phyloP scores from a whole-genome alignment of 2,329 filamentous ascomycete genomes.

The Cordyceps fumosorosea region DNA sequence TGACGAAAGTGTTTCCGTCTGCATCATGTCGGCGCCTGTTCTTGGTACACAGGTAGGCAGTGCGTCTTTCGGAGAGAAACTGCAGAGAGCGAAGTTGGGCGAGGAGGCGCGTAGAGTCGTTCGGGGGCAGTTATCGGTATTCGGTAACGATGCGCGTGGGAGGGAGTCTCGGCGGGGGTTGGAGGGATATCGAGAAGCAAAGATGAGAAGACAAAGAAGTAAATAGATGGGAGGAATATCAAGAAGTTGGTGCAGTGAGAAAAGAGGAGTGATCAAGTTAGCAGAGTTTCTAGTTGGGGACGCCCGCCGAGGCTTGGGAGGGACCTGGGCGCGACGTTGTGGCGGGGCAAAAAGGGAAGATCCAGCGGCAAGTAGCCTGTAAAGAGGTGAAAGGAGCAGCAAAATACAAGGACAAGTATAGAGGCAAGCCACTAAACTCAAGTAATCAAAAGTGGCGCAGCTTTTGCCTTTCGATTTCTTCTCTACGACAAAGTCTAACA shows the following conservation, averaged over 20 bases:
- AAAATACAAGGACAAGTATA: too few species aligned
- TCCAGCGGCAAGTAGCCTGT: neutral
- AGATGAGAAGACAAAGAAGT: neutral
- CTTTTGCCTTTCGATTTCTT: neutral
- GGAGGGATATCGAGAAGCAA: neutral
- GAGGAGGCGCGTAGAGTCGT: neutral
- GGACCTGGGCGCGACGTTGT: constrained; percentile 10
- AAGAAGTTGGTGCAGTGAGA: neutral
- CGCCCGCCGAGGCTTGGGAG: constrained; percentile 5
- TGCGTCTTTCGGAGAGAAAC: too few species aligned
- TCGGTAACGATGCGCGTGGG: neutral
- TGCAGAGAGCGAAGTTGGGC: too few species aligned
- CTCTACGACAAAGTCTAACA: too few species aligned
- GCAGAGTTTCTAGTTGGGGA: constrained; percentile 1
- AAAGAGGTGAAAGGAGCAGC: too few species aligned
- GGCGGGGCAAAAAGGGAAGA: constrained; percentile 8
- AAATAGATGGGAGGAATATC: constrained; percentile 2
- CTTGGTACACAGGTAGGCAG: neutral
- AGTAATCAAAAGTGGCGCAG: too few species aligned
- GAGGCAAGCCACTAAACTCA: too few species aligned
- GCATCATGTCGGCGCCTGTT: constrained; percentile 5
- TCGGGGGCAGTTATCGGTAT: neutral
- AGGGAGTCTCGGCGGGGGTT: too few species aligned
- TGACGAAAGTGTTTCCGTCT: constrained; percentile 30
- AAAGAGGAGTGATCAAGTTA: neutral